These are phyloP conservation scores for Amniculicola lignicola DNA, from an alignment of 495 filamentous ascomycete species.

Conservation along the genomic window DNA sequence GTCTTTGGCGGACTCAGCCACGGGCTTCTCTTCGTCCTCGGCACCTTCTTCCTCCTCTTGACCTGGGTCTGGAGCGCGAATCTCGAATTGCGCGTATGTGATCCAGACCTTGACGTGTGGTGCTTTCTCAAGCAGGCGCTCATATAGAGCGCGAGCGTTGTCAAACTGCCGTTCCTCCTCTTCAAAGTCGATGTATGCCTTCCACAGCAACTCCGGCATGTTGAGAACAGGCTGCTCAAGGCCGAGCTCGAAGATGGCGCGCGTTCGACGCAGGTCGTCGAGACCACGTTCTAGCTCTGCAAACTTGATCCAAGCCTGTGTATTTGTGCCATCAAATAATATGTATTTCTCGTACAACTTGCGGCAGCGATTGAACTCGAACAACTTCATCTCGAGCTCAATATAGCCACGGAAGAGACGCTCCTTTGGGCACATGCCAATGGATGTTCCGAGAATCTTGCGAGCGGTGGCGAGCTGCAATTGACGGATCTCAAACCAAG, in stretches of 20 bases:
- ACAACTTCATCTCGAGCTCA: slow-evolving; percentile 82
- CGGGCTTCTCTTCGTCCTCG: slow-evolving; percentile 59
- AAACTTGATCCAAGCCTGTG: slow-evolving; percentile 91
- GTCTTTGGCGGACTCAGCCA: slow-evolving; percentile 78
- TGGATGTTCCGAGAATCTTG: slow-evolving; percentile 82
- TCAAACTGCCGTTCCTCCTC: slow-evolving; percentile 90
- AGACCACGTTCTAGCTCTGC: slow-evolving; percentile 86
- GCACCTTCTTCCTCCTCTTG: slow-evolving; percentile 61
- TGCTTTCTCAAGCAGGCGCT: slow-evolving; percentile 86
- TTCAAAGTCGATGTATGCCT: slow-evolving; percentile 97
- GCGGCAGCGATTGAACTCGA: slow-evolving; percentile 86
- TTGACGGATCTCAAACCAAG: slow-evolving; percentile 90
- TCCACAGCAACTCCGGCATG: slow-evolving; percentile 97
- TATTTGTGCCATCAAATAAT: slow-evolving; percentile 83
- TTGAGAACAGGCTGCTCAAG: slow-evolving; percentile 81
- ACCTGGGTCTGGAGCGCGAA: slow-evolving; percentile 78
- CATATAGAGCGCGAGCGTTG: slow-evolving; percentile 76
- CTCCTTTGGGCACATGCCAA: slow-evolving; percentile 94
- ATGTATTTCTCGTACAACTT: slow-evolving; percentile 92
- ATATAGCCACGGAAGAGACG: slow-evolving; percentile 93
- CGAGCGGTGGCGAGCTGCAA: slow-evolving; percentile 73
- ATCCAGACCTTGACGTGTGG: slow-evolving; percentile 99
- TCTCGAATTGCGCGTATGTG: slow-evolving; percentile 93
- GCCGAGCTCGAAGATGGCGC: slow-evolving; percentile 91
- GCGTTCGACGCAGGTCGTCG: slow-evolving; percentile 78